Evolutionary conservation across 352 stramenopile genomes (phyloP).

Genomic region (Hyaloperonospora brassicae): DNA sequence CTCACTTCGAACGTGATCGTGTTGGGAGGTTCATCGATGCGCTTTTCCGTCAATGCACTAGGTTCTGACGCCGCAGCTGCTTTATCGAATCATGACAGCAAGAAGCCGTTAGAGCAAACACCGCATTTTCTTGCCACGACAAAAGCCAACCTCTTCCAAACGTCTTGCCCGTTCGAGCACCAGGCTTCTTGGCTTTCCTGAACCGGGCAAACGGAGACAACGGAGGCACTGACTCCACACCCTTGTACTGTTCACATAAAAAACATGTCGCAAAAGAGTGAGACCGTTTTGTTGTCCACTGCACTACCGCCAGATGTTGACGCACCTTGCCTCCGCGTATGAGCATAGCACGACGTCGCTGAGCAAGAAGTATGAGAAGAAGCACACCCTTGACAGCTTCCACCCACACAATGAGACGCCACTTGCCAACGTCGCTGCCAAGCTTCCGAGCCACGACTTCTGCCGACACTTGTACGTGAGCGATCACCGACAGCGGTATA

Average conservation of each 20-base stretch:
- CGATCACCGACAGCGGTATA: constrained; percentile 68
- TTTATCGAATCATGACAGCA: constrained; percentile 1
- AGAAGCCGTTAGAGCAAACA: not conserved
- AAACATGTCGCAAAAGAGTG: constrained; percentile 1
- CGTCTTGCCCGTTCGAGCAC: constrained; percentile 59
- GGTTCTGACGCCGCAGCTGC: constrained; percentile 23
- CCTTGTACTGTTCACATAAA: constrained; percentile 36
- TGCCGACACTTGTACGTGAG: constrained; percentile 71
- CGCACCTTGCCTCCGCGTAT: constrained; percentile 49
- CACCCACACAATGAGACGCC: constrained; percentile 73
- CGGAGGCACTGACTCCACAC: constrained; percentile 35
- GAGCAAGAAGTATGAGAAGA: constrained; percentile 54
- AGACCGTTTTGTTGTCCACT: not conserved
- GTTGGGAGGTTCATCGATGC: constrained; percentile 21
- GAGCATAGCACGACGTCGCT: constrained; percentile 51
- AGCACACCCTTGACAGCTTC: constrained; percentile 68
- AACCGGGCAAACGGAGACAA: constrained; percentile 54
- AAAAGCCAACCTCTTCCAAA: constrained; percentile 39
- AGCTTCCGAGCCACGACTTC: constrained; percentile 68
- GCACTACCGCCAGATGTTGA: not conserved
- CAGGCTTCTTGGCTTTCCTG: constrained; percentile 51
- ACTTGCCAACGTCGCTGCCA: constrained; percentile 60
- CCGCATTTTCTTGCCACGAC: not conserved
- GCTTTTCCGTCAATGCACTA: constrained; percentile 19
- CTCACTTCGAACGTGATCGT: constrained; percentile 52